Conservation (phyloP, 805 yeast species). For the Candida suzukii region DNA sequence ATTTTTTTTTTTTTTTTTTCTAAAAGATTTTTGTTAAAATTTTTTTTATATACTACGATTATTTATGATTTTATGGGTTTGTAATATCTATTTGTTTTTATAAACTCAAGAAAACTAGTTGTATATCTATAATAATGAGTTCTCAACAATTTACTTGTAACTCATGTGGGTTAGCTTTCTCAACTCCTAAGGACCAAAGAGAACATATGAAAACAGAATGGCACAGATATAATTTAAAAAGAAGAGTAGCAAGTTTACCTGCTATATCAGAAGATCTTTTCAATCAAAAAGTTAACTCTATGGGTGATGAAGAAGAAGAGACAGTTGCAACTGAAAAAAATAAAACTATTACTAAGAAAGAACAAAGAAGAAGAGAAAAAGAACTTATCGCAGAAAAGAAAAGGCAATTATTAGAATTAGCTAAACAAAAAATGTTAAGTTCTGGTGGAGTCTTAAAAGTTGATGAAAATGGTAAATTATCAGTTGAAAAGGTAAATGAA, state of each 20-base stretch:
- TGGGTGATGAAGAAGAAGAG: slow-evolving; percentile 14
- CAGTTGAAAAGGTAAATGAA: slow-evolving; percentile 7
- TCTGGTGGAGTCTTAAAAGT: slow-evolving; percentile 19
- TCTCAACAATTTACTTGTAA: slow-evolving; percentile 55
- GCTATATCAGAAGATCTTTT: slow-evolving; percentile 40
- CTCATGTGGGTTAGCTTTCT: slow-evolving; percentile 78
- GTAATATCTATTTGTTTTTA: background rate
- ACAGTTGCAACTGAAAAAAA: slow-evolving; percentile 13
- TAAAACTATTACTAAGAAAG: slow-evolving; percentile 38
- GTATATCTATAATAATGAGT: slow-evolving; percentile 1
- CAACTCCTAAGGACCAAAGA: slow-evolving; percentile 78
- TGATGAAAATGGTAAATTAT: slow-evolving; percentile 19
- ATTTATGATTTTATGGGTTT: background rate
- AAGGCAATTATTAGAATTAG: slow-evolving; percentile 39
- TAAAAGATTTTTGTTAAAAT: background rate
- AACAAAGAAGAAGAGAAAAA: slow-evolving; percentile 40
- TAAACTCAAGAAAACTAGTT: too few species aligned
- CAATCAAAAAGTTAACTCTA: slow-evolving; percentile 19
- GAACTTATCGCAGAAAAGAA: slow-evolving; percentile 44
- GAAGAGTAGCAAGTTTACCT: slow-evolving; percentile 81
- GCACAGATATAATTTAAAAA: slow-evolving; percentile 93
- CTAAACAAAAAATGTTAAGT: slow-evolving; percentile 33
- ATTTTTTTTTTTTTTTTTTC: background rate
- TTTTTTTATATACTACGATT: background rate
- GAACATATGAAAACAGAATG: slow-evolving; percentile 96